phyloP scores from a whole-genome alignment of 108 stramenopile genomes.

The Skeletonema menzelii region DNA sequence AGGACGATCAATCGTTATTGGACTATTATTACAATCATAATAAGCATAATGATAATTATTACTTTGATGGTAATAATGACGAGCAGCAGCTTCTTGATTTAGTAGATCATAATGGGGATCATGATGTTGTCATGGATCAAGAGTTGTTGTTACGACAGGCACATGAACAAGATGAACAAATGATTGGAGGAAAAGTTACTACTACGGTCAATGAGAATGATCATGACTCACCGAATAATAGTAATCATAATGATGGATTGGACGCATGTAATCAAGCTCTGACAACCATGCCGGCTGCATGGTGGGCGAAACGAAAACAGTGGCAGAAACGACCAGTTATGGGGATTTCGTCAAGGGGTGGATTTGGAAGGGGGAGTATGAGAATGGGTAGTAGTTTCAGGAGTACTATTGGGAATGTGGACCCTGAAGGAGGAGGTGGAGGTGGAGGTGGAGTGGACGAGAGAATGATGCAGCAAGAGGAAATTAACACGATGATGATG shows the following conservation, averaged over 20 bases:
- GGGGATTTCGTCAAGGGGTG: no score
- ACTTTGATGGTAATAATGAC: background rate
- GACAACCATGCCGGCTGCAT: conserved; percentile 21
- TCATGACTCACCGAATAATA: no score
- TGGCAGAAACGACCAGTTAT: conserved; percentile 19
- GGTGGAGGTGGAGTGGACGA: background rate
- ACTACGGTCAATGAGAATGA: no score
- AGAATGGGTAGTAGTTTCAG: background rate
- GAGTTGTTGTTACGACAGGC: background rate
- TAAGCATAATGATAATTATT: no score
- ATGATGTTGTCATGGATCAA: background rate
- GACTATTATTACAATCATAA: background rate
- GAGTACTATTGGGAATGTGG: no score
- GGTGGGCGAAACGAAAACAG: conserved; percentile 42
- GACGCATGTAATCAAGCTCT: conserved; percentile 10
- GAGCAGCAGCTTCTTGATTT: no score
- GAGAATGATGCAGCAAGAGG: background rate
- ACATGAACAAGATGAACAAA: conserved; percentile 6
- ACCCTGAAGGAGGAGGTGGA: no score
- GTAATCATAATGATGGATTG: background rate
- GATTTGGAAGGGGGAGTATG: no score
- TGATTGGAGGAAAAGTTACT: conserved; percentile 3
- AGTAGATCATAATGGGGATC: no score
- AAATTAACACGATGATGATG: background rate
- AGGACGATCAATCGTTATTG: background rate